Base-by-base conservation (phyloP, 2,329 filamentous ascomycete genomes). In the Gaeumannomyces tritici region DNA sequence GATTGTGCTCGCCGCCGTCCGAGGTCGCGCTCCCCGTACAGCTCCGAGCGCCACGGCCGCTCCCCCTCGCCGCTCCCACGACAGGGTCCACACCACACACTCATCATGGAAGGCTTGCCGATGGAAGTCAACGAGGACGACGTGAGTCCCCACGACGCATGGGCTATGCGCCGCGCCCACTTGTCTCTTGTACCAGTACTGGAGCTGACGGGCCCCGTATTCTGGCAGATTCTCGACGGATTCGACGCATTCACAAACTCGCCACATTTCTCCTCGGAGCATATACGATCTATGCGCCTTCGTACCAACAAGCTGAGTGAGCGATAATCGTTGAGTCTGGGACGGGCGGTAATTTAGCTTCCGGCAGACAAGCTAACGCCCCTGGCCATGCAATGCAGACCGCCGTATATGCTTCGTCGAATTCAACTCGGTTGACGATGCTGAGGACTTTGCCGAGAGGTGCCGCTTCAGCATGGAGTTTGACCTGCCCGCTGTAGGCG, bases 51-150 rank as follows among this genome's bases (percentile, higher is more conserved):
- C 28, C 57, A 42, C 26, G 56, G 21, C 8, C 60, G 61, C n/a
- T 65, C 64, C 21, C 42, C 59, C 12, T 64, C 65, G 26, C 60
- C 62, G 26, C 62, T 61, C 57, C 60, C 63, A 9, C 65, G 64
- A 4, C 58, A 29, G n/a, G 29, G 24, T 2, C 29, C 54, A 8
- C 63, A 75, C 70, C 42, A 70, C 66, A 42, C 72, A 71, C 59
- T 85, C 61, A 82, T 85, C 61, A 73, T 85, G 56, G 82, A 85
- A 68, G 81, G 81, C 62, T 67, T 85, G 62, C 79, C 81, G 35
- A 70, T 73, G 63, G 77, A 77, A 62, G 73, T 82, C 64, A 78
- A 79, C 63, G 74, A 80, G 70, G 75, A 76, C 70, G 79, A 83
- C 73, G 81, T 84, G 77, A 73, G 79, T 72, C 67, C 63, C 24